Evolutionary conservation across 1,139 yeast species (phyloP), one percentile per base, ranked within the genome.

Genomic region (Candida pseudoviswanathii): DNA sequence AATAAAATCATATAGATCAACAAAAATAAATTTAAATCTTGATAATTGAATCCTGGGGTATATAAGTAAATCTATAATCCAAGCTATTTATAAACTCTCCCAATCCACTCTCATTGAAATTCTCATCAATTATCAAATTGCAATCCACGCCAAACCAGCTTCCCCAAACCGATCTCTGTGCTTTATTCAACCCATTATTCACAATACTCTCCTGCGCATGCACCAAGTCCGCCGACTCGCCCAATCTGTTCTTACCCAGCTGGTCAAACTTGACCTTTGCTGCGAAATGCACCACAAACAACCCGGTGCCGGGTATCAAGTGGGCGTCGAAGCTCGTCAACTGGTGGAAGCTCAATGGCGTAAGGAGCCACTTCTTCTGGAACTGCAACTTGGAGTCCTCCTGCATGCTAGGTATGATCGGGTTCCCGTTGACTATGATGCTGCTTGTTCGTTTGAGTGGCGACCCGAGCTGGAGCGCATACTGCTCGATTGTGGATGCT

Each of bases 181-280:
- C 49, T 27, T 50, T 50, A 45, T 52, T 59, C 4, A 43, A 31
- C 11, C 38, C 11, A 11, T 57, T 56, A 41, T 52, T 50, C 5
- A 36, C 43, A 6, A 48, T 39, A 7, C 39, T 43, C 25, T 34
- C 42, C 9, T n/a, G 42, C 21, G 55, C 54, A 30, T 58, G 58
- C 11, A 70, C 64, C 53, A 73, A 66, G 51, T 81, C 82, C 0
- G 88, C 80, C 30, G 81, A 75, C 49, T 83, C 86, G 1, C 90
- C 90, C 27, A 80, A 60, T 59, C 84, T 77, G 54, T 81, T 84
- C 53, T 71, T 77, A 0, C 92, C 92, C 48, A 85, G 78, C 60
- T 87, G 94, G 63, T 87, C 94, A 59, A 86, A 86, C 54, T 84
- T 74, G 7, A 86, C 88, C 62, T 85, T 86, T 8, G 88, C 82